A percentile compares a stretch with the other conserved stretches of the same genome.
Conservation (phyloP, 768 basidiomycete species). For the Dioszegia hungarica region DNA sequence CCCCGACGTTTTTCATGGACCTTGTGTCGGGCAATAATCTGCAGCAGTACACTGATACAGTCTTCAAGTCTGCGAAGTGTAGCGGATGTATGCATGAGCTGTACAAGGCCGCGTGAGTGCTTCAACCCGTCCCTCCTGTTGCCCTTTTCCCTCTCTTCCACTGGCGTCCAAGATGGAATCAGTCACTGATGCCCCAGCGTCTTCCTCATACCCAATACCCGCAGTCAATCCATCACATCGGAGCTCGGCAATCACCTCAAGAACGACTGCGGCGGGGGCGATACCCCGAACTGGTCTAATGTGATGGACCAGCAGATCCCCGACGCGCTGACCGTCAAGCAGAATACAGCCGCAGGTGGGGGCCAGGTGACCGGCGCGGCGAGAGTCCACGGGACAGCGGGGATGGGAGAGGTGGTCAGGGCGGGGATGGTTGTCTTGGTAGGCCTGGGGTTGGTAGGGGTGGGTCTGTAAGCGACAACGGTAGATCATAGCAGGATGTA, state of each 20-base stretch:
- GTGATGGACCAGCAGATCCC: conserved; percentile 41
- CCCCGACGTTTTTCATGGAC: conserved; percentile 39
- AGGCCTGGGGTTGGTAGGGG: neutral
- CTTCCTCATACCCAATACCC: conserved; percentile 23
- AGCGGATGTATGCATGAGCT: conserved; percentile 46
- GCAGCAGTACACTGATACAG: conserved; percentile 28
- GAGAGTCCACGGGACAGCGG: too few species aligned
- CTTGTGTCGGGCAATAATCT: conserved; percentile 34
- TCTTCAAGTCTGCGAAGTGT: conserved; percentile 36
- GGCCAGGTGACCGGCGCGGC: neutral
- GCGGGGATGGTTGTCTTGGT: neutral
- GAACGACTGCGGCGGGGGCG: conserved; percentile 27
- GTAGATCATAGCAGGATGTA: too few species aligned
- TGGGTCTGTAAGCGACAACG: too few species aligned
- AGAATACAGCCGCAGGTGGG: conserved; percentile 18
- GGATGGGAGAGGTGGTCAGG: neutral
- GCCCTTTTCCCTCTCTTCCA: neutral
- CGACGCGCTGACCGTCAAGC: conserved; percentile 26
- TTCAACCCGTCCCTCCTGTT: neutral
- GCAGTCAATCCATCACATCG: conserved; percentile 23
- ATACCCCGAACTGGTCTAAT: conserved; percentile 26
- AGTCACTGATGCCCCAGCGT: neutral
- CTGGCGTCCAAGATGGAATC: neutral
- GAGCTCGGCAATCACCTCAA: conserved; percentile 31
- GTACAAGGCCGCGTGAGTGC: conserved; percentile 43